A percentile compares a stretch with the other conserved stretches of the same genome.
Conservation (phyloP, 1,284 basidiomycete genomes). For the Sanghuangporus sanghuang region DNA sequence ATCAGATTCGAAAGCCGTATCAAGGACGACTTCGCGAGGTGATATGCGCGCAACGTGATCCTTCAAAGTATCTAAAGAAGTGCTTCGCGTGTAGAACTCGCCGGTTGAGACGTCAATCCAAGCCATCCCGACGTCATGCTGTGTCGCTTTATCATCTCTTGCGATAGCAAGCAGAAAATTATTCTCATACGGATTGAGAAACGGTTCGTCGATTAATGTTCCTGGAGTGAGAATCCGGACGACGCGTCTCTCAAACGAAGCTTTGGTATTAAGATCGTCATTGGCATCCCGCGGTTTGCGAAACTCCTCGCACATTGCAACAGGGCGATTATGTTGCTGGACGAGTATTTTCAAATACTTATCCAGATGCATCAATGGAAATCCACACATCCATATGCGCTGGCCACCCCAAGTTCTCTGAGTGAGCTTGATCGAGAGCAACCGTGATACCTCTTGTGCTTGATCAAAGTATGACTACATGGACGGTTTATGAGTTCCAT, state of each 20-base stretch:
- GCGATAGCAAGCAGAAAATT: slow-evolving; percentile 80
- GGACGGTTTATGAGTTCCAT: slow-evolving; percentile 63
- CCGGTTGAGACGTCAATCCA: slow-evolving; percentile 97
- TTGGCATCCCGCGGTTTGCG: slow-evolving; percentile 34
- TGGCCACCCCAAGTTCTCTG: slow-evolving; percentile 65
- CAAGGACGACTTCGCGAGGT: slow-evolving; percentile 80
- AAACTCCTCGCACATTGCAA: slow-evolving; percentile 92
- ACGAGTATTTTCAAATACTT: slow-evolving; percentile 85
- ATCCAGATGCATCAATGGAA: slow-evolving; percentile 81
- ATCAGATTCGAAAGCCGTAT: slow-evolving; percentile 36
- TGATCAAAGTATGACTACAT: slow-evolving; percentile 96
- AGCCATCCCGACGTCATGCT: slow-evolving; percentile 50
- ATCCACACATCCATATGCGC: slow-evolving; percentile 80
- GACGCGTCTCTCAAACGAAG: slow-evolving; percentile 71
- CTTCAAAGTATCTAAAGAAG: slow-evolving; percentile 51
- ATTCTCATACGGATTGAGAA: slow-evolving; percentile 79
- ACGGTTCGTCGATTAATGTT: slow-evolving; percentile 86
- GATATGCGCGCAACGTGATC: slow-evolving; percentile 83
- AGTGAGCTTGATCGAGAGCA: slow-evolving; percentile 81
- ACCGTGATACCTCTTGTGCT: slow-evolving; percentile 69
- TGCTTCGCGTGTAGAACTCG: slow-evolving; percentile 78
- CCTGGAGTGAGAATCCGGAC: slow-evolving; percentile 87
- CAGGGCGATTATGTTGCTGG: slow-evolving; percentile 74
- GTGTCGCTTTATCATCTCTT: neutral
- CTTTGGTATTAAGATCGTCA: slow-evolving; percentile 36